phyloP scores from a whole-genome alignment of 257 asterid genomes.

The Leonotis leonurus region DNA sequence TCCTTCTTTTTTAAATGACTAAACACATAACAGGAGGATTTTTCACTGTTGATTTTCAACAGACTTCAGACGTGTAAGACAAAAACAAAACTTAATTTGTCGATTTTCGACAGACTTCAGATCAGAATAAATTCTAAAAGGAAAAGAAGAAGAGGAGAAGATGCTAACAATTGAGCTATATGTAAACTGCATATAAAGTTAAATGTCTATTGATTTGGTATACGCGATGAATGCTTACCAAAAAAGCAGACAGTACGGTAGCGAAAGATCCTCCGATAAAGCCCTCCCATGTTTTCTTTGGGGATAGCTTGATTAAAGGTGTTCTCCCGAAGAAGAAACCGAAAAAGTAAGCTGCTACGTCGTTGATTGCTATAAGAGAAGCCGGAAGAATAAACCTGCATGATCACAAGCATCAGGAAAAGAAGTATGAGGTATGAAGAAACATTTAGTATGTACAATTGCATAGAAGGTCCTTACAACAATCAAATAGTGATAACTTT shows the following conservation, averaged over 20 bases:
- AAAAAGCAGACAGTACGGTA: slow-evolving; percentile 50
- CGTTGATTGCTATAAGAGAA: slow-evolving; percentile 56
- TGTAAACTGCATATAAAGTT: not conserved
- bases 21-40: too few species aligned
- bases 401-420: not conserved
- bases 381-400: slow-evolving; percentile 62
- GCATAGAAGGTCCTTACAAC: too few species aligned
- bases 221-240: slow-evolving; percentile 30
- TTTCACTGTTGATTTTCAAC: too few species aligned
- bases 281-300: slow-evolving; percentile 78
- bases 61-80: too few species aligned
- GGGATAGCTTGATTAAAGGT: slow-evolving; percentile 60
- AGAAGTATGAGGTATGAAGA: not conserved
- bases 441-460: not conserved
- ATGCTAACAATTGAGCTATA: not conserved
- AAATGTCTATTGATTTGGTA: not conserved
- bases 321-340: slow-evolving; percentile 69
- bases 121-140: not conserved
- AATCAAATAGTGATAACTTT: too few species aligned
- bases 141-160: not conserved
- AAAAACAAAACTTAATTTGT: too few species aligned
- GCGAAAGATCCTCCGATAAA: slow-evolving; percentile 63
- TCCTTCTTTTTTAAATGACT: too few species aligned
- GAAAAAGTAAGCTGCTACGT: slow-evolving; percentile 55
- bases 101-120: too few species aligned